A percentile compares a stretch with the other conserved stretches of the same genome.
Evolutionary conservation across 106 monocot genomes (phyloP).

Genomic region (Alisma plantagoaquatica): DNA sequence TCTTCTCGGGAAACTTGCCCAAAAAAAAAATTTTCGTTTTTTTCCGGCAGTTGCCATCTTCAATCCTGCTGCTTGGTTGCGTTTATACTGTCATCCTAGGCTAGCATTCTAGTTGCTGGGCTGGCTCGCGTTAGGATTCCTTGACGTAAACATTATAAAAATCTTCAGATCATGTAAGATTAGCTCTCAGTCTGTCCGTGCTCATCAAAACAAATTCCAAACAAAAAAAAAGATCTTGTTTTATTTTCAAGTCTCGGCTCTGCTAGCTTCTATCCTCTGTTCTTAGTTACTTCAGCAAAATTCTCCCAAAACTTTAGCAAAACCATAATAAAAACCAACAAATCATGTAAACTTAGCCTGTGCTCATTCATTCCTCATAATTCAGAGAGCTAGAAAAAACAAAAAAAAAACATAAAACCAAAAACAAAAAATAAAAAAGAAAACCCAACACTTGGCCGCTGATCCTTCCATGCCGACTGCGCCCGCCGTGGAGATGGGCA

Average conservation of each 20-base stretch:
- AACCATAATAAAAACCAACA: conserved; percentile 43
- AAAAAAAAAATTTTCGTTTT: conserved; percentile 6
- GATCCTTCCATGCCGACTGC: neutral
- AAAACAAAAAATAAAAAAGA: neutral
- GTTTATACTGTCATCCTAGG: no score
- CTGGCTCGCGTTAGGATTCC: conserved; percentile 37
- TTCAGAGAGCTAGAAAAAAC: neutral
- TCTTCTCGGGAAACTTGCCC: neutral
- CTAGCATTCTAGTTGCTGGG: conserved; percentile 3
- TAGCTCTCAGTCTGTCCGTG: neutral
- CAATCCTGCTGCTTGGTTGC: neutral
- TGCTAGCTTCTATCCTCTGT: neutral
- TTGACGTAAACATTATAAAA: conserved; percentile 73
- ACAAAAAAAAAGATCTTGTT: conserved; percentile 12
- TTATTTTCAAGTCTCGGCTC: conserved; percentile 5
- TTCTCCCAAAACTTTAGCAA: conserved; percentile 30
- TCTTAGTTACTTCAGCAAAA: conserved; percentile 5
- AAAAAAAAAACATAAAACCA: no score
- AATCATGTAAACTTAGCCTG: conserved; percentile 33
- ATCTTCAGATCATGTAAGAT: conserved; percentile 52
- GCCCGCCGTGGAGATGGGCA: neutral
- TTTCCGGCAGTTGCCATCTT: neutral
- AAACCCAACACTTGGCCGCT: neutral
- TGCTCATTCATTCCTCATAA: neutral
- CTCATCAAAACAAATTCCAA: neutral